Evolutionary conservation across 2,329 filamentous ascomycete species (phyloP), one percentile per base, ranked within the genome.

Genomic region (Scleromitrula shiraiana): DNA sequence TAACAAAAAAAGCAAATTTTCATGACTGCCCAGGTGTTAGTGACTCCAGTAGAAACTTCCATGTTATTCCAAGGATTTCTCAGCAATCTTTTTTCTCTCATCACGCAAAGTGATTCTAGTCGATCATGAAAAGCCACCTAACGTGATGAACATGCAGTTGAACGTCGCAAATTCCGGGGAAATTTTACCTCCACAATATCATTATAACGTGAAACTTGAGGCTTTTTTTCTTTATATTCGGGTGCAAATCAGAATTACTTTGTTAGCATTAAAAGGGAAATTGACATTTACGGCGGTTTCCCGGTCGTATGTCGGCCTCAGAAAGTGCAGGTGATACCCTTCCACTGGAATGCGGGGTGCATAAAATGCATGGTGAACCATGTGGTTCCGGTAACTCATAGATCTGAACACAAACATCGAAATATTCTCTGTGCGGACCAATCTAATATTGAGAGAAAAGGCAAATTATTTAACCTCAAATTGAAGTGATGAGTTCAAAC

Each of bases 231-330:
- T 10, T 17, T 37, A 19, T 22, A 14, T 5, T 17, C 19, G 7
- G 9, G n/a, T n/a, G n/a, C n/a, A n/a, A n/a, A n/a, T 37, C 19
- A 9, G 4, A 8, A n/a, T 19, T 37, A 5, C 30, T 33, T 33
- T 14, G 4, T n/a, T n/a, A n/a, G n/a, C n/a, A n/a, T n/a, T n/a
- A n/a, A n/a, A n/a, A n/a, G n/a, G n/a, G n/a, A n/a, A n/a, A n/a
- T n/a, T n/a, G n/a, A n/a, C n/a, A n/a, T n/a, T n/a, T 33, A 46
- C 36, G 36, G 35, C 43, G 14, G 30, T 32, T 32, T 46, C 23
- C 32, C 43, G 43, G 43, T 35, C 43, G 38, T 46, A 46, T 15
- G 29, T 46, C 43, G 43, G 43, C 39, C 33, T 26, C 35, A 41
- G 26, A 26, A 30, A 40, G 26, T 46, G n/a, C 12, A 20, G 39